Evolutionary conservation across 768 basidiomycete genomes (phyloP).

Genomic region (Pleurotus tuoliensis): DNA sequence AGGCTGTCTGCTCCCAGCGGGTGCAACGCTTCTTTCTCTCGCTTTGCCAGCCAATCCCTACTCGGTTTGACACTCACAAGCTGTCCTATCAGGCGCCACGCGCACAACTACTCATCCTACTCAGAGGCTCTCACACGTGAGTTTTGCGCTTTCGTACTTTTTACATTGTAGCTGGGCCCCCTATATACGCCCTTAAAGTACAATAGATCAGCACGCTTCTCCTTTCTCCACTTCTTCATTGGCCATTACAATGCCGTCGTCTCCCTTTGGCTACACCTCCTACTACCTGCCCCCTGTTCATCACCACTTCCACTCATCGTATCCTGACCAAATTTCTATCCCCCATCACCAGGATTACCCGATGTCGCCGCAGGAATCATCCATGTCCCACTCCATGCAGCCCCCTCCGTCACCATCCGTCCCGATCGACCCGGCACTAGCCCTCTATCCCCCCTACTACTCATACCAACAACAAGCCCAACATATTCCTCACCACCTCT

Average conservation of each 20-base stretch:
- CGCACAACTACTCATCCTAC: constrained; percentile 11
- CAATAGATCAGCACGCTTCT: constrained; percentile 1
- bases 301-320: constrained; percentile 16
- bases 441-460: constrained; percentile 67
- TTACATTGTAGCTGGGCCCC: not conserved
- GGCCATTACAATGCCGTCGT: constrained; percentile 23
- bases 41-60: constrained; percentile 14
- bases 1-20: not conserved
- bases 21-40: constrained; percentile 8
- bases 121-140: constrained; percentile 6
- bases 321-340: constrained; percentile 24
- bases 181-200: constrained; percentile 3
- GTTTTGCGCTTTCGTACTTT: constrained; percentile 7
- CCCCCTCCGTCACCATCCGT: constrained; percentile 57
- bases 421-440: constrained; percentile 67
- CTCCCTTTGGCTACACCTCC: constrained; percentile 32
- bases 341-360: constrained; percentile 26
- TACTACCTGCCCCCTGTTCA: constrained; percentile 27
- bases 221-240: constrained; percentile 5
- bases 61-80: constrained; percentile 20
- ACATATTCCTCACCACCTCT: constrained; percentile 50
- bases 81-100: constrained; percentile 18
- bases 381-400: constrained; percentile 41
- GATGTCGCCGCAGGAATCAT: constrained; percentile 39
- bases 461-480: constrained; percentile 48